phyloP scores from a whole-genome alignment of 1,284 basidiomycete species.

The Exobasidium rhododendri region DNA sequence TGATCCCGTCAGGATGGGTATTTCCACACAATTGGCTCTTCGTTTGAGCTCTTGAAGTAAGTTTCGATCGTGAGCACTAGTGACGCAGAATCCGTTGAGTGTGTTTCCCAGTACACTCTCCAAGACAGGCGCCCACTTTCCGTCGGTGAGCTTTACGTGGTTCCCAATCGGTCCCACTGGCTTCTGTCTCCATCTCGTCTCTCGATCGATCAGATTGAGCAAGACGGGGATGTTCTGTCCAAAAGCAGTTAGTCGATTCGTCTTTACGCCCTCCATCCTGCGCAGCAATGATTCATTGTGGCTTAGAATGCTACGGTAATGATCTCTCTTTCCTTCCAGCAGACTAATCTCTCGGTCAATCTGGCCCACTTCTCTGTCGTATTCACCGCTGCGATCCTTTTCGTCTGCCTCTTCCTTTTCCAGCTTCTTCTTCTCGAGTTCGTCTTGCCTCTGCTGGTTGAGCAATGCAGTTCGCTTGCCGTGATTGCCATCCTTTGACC shows the following conservation, averaged over 20 bases:
- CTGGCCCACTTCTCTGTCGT: conserved; percentile 15
- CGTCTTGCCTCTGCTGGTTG: conserved; percentile 2
- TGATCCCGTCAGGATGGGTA: conserved; percentile 45
- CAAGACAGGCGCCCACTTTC: conserved; percentile 68
- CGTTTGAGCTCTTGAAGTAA: conserved; percentile 65
- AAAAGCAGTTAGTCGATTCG: conserved; percentile 39
- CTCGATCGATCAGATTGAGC: conserved; percentile 60
- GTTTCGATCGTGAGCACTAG: conserved; percentile 67
- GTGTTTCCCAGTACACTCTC: conserved; percentile 65
- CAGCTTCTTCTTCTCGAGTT: conserved; percentile 11
- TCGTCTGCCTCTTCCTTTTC: conserved; percentile 4
- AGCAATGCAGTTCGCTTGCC: conserved; percentile 25
- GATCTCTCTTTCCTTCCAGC: conserved; percentile 51
- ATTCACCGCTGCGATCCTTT: not conserved
- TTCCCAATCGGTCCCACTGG: conserved; percentile 71
- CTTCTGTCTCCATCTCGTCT: conserved; percentile 52
- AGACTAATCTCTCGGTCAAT: conserved; percentile 23
- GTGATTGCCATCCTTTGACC: conserved; percentile 58
- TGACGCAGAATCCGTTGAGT: conserved; percentile 75
- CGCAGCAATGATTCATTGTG: conserved; percentile 14
- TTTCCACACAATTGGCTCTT: conserved; percentile 27
- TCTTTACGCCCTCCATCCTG: conserved; percentile 18
- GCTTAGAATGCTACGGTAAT: conserved; percentile 18
- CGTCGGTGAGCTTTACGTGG: conserved; percentile 73
- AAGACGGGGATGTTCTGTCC: conserved; percentile 39